phyloP scores from a whole-genome alignment of 148 eudicot species.

The Rhododendron ovatum region DNA sequence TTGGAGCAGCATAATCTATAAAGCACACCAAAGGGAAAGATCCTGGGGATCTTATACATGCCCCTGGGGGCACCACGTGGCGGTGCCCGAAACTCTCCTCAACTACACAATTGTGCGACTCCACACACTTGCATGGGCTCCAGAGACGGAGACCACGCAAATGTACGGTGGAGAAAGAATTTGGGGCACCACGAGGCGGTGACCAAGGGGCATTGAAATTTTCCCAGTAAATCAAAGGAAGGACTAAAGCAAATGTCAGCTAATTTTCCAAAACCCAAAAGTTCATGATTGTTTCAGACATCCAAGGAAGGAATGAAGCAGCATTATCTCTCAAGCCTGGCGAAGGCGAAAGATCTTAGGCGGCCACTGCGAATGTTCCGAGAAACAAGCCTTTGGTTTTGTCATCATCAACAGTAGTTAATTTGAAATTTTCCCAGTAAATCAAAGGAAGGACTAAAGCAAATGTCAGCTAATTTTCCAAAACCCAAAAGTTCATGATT shows the following conservation, averaged over 20 bases:
- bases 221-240: background rate
- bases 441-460: no score
- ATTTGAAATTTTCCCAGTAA: no score
- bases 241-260: background rate
- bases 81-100: no score
- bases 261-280: background rate
- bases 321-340: constrained; percentile 9
- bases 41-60: no score
- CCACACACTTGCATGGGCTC: no score
- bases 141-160: no score
- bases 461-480: background rate
- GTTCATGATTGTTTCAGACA: background rate
- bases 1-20: no score
- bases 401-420: background rate
- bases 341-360: constrained; percentile 60
- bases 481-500: background rate
- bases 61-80: no score
- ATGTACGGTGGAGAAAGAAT: no score
- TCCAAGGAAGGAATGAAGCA: constrained; percentile 1
- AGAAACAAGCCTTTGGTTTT: constrained; percentile 46
- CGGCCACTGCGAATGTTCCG: constrained; percentile 70
- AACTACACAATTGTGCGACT: no score
- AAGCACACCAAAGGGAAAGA: no score
- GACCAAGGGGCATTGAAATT: background rate
- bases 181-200: no score